phyloP scores from a whole-genome alignment of 352 stramenopile genomes.

The Elongisporangium prolatum region DNA sequence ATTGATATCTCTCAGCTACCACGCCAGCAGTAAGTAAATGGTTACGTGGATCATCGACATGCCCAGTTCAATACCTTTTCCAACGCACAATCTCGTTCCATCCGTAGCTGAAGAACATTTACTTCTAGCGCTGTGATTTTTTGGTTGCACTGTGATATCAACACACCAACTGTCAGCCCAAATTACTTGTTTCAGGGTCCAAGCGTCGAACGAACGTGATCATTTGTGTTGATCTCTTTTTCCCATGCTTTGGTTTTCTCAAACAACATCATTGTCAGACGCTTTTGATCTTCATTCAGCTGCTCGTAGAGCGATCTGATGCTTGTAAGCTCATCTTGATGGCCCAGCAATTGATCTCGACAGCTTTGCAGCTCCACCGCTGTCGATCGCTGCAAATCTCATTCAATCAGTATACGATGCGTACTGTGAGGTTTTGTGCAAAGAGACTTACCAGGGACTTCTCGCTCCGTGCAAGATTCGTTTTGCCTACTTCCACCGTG shows the following conservation, averaged over 20 bases:
- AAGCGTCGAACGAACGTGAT: constrained; percentile 22
- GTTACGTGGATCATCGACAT: neutral
- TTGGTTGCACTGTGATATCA: constrained; percentile 30
- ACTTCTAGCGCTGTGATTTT: constrained; percentile 39
- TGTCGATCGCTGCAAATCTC: constrained; percentile 39
- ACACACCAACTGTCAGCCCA: neutral
- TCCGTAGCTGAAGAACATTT: constrained; percentile 19
- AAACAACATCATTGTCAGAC: constrained; percentile 53
- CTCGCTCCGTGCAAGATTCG: constrained; percentile 36
- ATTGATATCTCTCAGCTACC: constrained; percentile 57
- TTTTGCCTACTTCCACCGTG: constrained; percentile 58
- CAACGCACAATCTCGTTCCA: constrained; percentile 29
- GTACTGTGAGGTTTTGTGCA: neutral
- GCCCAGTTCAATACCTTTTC: constrained; percentile 26
- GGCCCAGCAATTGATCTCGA: constrained; percentile 20
- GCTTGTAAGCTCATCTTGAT: constrained; percentile 26
- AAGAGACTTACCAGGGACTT: constrained; percentile 33
- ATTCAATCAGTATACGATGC: neutral
- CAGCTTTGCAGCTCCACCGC: constrained; percentile 46
- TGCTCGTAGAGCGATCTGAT: constrained; percentile 28
- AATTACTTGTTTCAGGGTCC: neutral
- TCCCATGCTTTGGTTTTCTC: constrained; percentile 77
- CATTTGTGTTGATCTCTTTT: constrained; percentile 47
- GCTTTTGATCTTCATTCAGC: constrained; percentile 44
- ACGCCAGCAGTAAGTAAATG: neutral